Conservation (phyloP, 106 monocot genomes). For the Posidonia australis region DNA sequence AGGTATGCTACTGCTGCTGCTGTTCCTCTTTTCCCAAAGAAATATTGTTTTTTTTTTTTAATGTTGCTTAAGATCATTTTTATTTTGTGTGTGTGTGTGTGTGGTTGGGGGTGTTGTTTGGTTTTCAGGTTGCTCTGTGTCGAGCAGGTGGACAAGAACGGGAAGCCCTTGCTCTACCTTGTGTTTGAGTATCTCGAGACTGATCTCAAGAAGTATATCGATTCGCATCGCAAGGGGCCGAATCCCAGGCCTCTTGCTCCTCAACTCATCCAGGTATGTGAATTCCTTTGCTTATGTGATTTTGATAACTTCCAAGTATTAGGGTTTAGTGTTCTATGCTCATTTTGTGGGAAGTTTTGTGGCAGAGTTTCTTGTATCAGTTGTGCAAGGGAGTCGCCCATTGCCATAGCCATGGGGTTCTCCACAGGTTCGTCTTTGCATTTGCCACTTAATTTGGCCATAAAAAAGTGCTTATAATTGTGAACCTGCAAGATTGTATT, state of each 20-base stretch:
- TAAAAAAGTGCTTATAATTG: not conserved
- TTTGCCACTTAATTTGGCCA: not conserved
- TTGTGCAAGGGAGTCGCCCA: constrained; percentile 96
- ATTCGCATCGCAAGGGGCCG: constrained; percentile 51
- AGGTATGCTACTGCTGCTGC: constrained; percentile 20
- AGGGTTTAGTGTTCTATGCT: not conserved
- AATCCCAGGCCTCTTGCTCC: constrained; percentile 58
- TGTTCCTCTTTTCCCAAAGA: not conserved
- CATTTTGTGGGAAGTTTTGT: not conserved
- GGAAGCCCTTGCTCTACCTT: constrained; percentile 75
- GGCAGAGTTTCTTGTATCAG: constrained; percentile 92
- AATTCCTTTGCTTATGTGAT: not conserved
- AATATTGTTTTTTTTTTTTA: not conserved
- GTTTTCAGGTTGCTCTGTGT: constrained; percentile 58
- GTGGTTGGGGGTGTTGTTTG: not conserved
- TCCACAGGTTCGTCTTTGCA: constrained; percentile 56
- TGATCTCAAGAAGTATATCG: constrained; percentile 80
- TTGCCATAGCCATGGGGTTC: constrained; percentile 93
- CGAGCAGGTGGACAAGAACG: constrained; percentile 83
- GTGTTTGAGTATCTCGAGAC: constrained; percentile 35
- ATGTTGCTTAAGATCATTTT: not conserved
- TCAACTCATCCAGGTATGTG: constrained; percentile 45
- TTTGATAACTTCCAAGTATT: not conserved
- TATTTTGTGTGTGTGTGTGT: not conserved
- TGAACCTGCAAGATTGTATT: not conserved